A percentile compares a stretch with the other conserved stretches of the same genome.
These are phyloP conservation scores for Neospora caninum DNA, from an alignment of 169 alveolate species.

Conservation along the genomic window DNA sequence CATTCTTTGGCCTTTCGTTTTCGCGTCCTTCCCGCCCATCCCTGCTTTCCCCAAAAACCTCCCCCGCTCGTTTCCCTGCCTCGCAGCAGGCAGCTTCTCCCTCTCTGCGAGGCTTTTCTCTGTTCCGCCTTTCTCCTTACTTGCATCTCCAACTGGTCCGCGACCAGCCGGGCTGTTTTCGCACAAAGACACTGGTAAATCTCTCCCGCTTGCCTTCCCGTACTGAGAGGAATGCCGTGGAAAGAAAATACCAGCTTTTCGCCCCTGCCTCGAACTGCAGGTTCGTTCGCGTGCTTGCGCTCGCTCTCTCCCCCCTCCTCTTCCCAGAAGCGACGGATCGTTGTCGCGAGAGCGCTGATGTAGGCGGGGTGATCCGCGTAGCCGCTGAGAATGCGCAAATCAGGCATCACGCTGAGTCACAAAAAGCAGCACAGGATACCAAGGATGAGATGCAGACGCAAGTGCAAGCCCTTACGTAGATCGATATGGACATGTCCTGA, in stretches of 20 bases:
- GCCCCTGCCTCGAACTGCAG: constrained; percentile 1
- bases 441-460: too few relatives aligned
- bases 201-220: constrained; percentile 50
- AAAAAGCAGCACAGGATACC: too few relatives aligned
- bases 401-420: constrained; percentile 68
- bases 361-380: constrained; percentile 72
- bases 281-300: not conserved
- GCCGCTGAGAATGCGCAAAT: constrained; percentile 73
- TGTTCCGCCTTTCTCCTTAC: not conserved
- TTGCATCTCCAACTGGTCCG: constrained; percentile 42
- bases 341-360: constrained; percentile 68
- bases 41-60: too few relatives aligned
- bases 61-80: not conserved
- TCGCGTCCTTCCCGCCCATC: too few relatives aligned
- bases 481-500: too few relatives aligned
- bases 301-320: not conserved
- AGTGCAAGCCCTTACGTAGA: too few relatives aligned
- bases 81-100: not conserved
- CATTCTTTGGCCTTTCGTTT: too few relatives aligned
- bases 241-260: constrained; percentile 49
- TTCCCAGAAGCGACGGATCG: constrained; percentile 71
- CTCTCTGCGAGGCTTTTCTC: not conserved
- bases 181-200: constrained; percentile 62
- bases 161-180: constrained; percentile 62
- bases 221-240: constrained; percentile 59